Base-by-base conservation (phyloP, 139 green algal species). In the Asterochloris sp. region DNA sequence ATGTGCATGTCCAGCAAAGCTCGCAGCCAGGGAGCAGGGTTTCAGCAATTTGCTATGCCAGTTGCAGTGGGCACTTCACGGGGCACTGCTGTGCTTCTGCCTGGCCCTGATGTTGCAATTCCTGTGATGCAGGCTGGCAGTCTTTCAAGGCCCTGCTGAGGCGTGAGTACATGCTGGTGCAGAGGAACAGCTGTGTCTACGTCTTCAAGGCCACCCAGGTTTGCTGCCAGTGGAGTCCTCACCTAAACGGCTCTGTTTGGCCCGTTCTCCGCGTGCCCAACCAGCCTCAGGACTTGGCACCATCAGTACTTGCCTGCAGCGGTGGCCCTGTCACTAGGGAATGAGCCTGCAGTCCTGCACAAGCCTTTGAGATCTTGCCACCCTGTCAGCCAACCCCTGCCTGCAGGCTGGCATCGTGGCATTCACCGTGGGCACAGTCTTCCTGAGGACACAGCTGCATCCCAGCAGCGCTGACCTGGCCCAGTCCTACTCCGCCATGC, bases 391-490 rank as follows among this genome's bases (percentile, higher is more conserved):
- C 38, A 54, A n/a, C 29, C 27, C 47, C 23, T 60, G 19, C 24
- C 21, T 81, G 62, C 77, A 81, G 77, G 77, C 77, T 74, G 77
- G n/a, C 47, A 73, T 90, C 24, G 62, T 89, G 77, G 63, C 76
- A 16, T 73, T 89, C 68, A 79, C 79, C 14, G 66, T 71, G 16
- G 82, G 71, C 78, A 93, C 89, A 0, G 38, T 93, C 27, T 93
- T 92, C 77, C 76, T 93, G 63, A 69, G 69, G 47, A 74, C 73
- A 12, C 83, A 85, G 15, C 78, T 85, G 28, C 26, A 78, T 66
- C 74, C 83, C 66, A 75, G 81, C 81, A 88, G 76, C 11, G 67
- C 91, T 23, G 38, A 85, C 23, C 76, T 81, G 47, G 84, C 63
- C 47, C 85, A 85, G 74, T 78, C 84, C 13, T 88, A 89, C 81